These are phyloP conservation scores for Chlorella sp. DNA, from an alignment of 139 green algal genomes.

Conservation along the genomic window DNA sequence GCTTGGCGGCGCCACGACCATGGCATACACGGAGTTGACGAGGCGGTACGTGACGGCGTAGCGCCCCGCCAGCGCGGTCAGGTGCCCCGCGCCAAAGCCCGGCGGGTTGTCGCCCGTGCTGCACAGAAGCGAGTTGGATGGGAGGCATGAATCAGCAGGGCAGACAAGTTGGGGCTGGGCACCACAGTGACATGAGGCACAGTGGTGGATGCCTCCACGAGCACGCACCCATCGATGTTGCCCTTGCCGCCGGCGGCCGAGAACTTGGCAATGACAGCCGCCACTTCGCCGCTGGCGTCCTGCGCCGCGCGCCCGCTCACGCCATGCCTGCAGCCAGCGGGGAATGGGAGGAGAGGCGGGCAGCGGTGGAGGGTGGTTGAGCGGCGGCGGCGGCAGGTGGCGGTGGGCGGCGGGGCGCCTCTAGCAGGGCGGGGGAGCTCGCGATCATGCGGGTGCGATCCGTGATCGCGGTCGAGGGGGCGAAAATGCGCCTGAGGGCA, in stretches of 20 bases:
- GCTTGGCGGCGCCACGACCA: constrained; percentile 39
- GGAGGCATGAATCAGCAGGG: too few species aligned
- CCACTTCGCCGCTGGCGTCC: constrained; percentile 47
- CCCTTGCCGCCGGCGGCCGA: constrained; percentile 19
- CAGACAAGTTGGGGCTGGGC: neutral
- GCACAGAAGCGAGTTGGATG: neutral
- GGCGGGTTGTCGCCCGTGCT: constrained; percentile 55
- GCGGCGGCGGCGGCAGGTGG: neutral
- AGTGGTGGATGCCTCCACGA: neutral
- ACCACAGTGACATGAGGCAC: neutral
- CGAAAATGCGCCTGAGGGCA: too few species aligned
- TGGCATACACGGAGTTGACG: constrained; percentile 48
- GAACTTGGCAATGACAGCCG: constrained; percentile 35
- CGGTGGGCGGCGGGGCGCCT: neutral
- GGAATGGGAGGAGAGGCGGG: neutral
- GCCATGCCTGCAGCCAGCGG: constrained; percentile 32
- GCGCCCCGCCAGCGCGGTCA: constrained; percentile 33
- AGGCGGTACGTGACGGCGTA: constrained; percentile 57
- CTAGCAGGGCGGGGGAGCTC: neutral
- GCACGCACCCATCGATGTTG: constrained; percentile 36
- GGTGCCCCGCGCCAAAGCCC: constrained; percentile 43
- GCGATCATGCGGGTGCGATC: neutral
- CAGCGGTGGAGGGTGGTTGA: neutral
- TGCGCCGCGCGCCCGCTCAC: constrained; percentile 28
- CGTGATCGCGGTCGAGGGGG: neutral